A percentile compares a stretch with the other conserved stretches of the same genome.
Evolutionary conservation across 768 basidiomycete genomes (phyloP).

Genomic region (Tricholoma flavovirens): DNA sequence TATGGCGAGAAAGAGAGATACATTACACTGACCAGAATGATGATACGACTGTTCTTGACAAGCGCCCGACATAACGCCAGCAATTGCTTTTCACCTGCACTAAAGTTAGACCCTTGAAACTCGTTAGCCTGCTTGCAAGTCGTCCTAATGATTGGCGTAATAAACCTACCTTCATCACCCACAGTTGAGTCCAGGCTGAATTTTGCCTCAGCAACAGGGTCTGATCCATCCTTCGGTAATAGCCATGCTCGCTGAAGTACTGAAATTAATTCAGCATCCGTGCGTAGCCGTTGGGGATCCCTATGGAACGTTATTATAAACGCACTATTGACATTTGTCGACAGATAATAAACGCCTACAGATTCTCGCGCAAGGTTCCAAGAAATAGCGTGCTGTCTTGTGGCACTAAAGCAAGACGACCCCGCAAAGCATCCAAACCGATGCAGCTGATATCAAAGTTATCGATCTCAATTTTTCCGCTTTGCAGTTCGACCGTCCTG

Average conservation of each 20-base stretch:
- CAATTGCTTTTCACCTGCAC: constrained; percentile 64
- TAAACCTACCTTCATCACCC: constrained; percentile 50
- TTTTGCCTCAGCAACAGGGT: constrained; percentile 52
- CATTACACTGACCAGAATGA: constrained; percentile 41
- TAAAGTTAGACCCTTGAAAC: constrained; percentile 49
- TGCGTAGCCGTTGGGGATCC: constrained; percentile 32
- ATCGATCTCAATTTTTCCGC: constrained; percentile 56
- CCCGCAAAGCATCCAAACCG: constrained; percentile 49
- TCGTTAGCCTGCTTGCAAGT: background rate
- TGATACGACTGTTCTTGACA: constrained; percentile 54
- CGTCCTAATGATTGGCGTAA: background rate
- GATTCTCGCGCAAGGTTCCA: constrained; percentile 42
- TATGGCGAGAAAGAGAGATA: background rate
- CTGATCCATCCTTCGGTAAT: constrained; percentile 43
- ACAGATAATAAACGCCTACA: constrained; percentile 21
- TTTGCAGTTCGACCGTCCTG: constrained; percentile 55
- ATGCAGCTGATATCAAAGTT: constrained; percentile 46
- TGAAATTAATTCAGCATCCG: constrained; percentile 59
- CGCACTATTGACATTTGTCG: background rate
- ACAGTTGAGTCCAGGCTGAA: constrained; percentile 60
- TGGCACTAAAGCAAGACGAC: constrained; percentile 59
- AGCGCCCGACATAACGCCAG: constrained; percentile 58
- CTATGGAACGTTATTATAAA: constrained; percentile 1
- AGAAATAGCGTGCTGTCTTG: constrained; percentile 57
- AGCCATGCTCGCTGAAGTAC: constrained; percentile 58